Base-by-base conservation (phyloP, 1,139 yeast species). In the Diutina mesorugosa region DNA sequence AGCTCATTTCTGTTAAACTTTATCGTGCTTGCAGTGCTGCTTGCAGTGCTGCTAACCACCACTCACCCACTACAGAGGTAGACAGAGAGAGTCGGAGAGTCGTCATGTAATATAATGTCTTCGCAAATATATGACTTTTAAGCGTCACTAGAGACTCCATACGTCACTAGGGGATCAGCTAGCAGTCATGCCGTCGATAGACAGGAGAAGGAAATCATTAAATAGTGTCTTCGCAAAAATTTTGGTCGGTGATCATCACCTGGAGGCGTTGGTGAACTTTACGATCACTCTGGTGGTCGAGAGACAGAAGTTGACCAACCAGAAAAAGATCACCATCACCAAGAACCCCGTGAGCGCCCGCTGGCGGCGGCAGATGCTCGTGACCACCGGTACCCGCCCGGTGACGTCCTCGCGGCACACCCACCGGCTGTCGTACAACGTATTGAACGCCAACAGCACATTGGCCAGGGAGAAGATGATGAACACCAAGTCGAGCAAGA, bases 391-490 rank as follows among this genome's bases (percentile, higher is more conserved):
- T 4, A 46, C 50, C 26, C 35, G 51, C 18, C 35, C 29, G 21
- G 8, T n/a, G 14, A 75, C 74, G 57, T 64, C 64, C n/a, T 58
- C 55, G 52, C 59, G 57, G 68, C 97, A 91, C 7, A 89, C 91
- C 97, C 97, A 91, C 62, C 83, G 79, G 55, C 78, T 77, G 67
- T 90, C 97, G 67, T 75, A 87, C 57, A 91, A 73, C 1, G 97
- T 85, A 66, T 90, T 86, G 70, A 90, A 90, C 1, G 97, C 83
- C 55, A 93, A 76, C 7, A 97, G 83, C 59, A 91, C 70, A 67
- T 90, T 91, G 1, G 97, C 97, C 55, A 95, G 83, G n/a, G 91
- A 84, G 65, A 91, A 88, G n/a, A 93, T 90, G 61, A 93, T 89
- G 69, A 93, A 90, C 46, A 91, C 72, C 55, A 91, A 73, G 66